Base-by-base conservation (phyloP, 352 stramenopile species). In the Globisporangium spinosum region DNA sequence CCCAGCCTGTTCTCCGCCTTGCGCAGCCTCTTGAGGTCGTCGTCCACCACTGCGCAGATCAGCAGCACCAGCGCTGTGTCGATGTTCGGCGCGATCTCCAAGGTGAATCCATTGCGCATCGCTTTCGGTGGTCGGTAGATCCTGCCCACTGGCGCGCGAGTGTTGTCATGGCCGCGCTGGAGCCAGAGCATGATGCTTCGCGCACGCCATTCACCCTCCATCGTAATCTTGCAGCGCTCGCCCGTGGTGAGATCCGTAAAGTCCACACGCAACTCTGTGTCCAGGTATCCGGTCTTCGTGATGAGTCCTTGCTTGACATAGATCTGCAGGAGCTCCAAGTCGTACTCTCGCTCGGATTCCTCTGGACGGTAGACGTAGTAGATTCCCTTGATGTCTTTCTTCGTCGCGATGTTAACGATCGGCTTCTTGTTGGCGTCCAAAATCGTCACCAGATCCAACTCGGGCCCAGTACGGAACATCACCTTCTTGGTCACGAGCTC, bases 151-250 rank as follows among this genome's bases (percentile, higher is more conserved):
- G 35, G 35, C 13, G 35, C 35, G 10, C 35, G 35, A 43, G 34
- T 13, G 34, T 40, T 17, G 35, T 55, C 17, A 3, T 62, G n/a
- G 1, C 55, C 15, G 3, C 38, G 53, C 53, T 62, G 23, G 17
- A 68, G 62, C 62, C 62, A 68, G 4, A 67, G 32, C 62, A 68
- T 15, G 0, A 35, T 38, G 12, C 3, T 68, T 35, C 62, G 62
- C 5, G 25, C 8, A 6, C 38, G 62, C 62, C 53, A 68, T 35
- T 68, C 53, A 7, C 62, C 62, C 20, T 68, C 15, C 2, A 61
- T 55, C 34, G 22, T 27, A 12, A 68, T 29, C 34, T 61, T 60
- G 35, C 53, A 68, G 8, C 38, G 62, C 51, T 62, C 38, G 27
- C 51, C 51, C 4, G 62, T 68, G 12, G 62, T 57, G 23, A 51